Conservation (phyloP, 2,329 filamentous ascomycete genomes). For the Amauroascus verrucosus region DNA sequence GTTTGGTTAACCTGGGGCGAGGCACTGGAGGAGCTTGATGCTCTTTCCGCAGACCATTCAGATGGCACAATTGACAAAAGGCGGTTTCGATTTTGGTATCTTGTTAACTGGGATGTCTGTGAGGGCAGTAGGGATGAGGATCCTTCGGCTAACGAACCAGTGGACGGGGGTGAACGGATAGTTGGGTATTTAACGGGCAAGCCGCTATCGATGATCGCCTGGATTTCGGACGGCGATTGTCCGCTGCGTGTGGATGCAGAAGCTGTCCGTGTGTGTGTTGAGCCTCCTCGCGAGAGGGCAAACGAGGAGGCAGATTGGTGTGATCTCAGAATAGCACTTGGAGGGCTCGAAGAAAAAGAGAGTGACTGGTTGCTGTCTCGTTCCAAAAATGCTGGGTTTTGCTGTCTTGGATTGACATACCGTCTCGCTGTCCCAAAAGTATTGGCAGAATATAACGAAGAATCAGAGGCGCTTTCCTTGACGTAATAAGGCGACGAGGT, state of each 20-base stretch:
- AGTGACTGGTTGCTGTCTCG: constrained; percentile 27
- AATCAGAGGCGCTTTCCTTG: constrained; percentile 29
- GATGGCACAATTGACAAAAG: constrained; percentile 39
- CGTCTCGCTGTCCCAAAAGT: constrained; percentile 35
- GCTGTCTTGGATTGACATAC: constrained; percentile 28
- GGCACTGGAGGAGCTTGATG: constrained; percentile 21
- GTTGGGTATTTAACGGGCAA: constrained; percentile 10
- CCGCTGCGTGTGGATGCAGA: constrained; percentile 27
- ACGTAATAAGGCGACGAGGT: constrained; percentile 24
- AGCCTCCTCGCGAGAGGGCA: constrained; percentile 17
- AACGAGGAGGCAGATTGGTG: constrained; percentile 28
- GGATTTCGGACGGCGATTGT: constrained; percentile 16
- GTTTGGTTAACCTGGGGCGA: constrained; percentile 17
- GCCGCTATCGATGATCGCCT: constrained; percentile 6
- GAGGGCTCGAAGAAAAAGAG: constrained; percentile 35
- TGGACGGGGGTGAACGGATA: constrained; percentile 23
- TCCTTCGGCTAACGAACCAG: constrained; percentile 35
- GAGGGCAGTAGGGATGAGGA: constrained; percentile 21
- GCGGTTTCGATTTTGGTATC: constrained; percentile 32
- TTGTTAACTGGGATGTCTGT: constrained; percentile 26
- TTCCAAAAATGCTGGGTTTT: constrained; percentile 25
- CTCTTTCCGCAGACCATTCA: constrained; percentile 31
- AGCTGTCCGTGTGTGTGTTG: constrained; percentile 20
- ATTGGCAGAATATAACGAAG: constrained; percentile 31
- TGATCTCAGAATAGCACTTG: constrained; percentile 25